These are phyloP conservation scores for Lentinula raphanica DNA, from an alignment of 768 basidiomycete species.

Conservation along the genomic window DNA sequence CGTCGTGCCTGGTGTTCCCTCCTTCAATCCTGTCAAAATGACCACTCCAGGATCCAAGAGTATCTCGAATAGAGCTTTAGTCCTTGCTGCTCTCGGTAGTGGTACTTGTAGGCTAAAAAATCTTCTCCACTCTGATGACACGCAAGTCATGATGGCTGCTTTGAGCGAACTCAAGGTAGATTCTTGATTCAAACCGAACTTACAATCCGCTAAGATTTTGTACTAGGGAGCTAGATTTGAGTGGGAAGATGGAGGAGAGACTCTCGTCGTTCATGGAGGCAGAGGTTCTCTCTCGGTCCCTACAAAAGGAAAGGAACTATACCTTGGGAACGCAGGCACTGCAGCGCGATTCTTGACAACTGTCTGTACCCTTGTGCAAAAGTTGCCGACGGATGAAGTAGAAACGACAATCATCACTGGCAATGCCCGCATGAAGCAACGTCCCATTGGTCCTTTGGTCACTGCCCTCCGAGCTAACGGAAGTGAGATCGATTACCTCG, in stretches of 20 bases:
- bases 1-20: conserved; percentile 66
- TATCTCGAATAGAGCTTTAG: conserved; percentile 90
- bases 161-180: conserved; percentile 79
- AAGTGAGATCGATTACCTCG: conserved; percentile 70
- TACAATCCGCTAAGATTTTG: background rate
- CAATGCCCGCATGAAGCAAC: conserved; percentile 98
- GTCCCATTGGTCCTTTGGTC: conserved; percentile 93
- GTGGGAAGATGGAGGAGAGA: conserved; percentile 97
- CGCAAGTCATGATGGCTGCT: conserved; percentile 98
- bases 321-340: conserved; percentile 96
- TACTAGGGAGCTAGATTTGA: conserved; percentile 80
- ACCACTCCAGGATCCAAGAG: conserved; percentile 95
- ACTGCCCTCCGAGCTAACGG: conserved; percentile 83
- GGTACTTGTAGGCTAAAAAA: conserved; percentile 89
- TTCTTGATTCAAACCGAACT: conserved; percentile 7
- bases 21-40: conserved; percentile 59
- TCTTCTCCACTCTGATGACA: conserved; percentile 94
- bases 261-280: conserved; percentile 87
- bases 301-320: conserved; percentile 77
- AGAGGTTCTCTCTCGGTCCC: conserved; percentile 76
- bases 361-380: conserved; percentile 83
- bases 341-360: conserved; percentile 97
- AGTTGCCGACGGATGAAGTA: conserved; percentile 27
- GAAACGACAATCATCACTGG: conserved; percentile 83
- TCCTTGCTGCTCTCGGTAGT: conserved; percentile 85